These are phyloP conservation scores for Vaccinium darrowii DNA, from an alignment of 148 eudicot genomes.

Conservation along the genomic window DNA sequence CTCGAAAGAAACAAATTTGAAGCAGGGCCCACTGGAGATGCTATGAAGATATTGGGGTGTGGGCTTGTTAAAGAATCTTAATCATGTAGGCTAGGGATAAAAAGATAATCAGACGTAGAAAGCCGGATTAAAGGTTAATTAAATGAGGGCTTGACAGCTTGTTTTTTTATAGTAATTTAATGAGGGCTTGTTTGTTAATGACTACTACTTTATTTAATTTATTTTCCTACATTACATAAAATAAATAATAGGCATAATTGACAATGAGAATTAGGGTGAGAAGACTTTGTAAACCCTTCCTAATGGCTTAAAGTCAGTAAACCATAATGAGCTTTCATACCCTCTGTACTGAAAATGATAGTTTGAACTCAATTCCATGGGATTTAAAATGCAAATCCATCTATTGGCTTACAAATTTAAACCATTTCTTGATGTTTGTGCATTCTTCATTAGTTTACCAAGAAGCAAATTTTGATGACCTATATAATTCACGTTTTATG, in stretches of 20 bases:
- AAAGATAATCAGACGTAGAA: too few species aligned
- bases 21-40: conserved; percentile 16
- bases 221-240: too few species aligned
- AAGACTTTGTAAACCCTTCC: conserved; percentile 71
- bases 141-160: too few species aligned
- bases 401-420: background rate
- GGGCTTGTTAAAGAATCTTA: too few species aligned
- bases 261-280: background rate
- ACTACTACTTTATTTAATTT: too few species aligned
- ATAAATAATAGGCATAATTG: too few species aligned
- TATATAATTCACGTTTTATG: conserved; percentile 64
- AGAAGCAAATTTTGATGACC: conserved; percentile 10
- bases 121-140: too few species aligned
- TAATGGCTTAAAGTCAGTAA: conserved; percentile 88
- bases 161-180: too few species aligned
- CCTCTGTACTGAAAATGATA: background rate
- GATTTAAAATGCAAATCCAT: background rate
- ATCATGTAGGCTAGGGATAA: too few species aligned
- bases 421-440: background rate
- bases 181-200: too few species aligned
- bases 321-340: background rate
- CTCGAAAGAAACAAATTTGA: background rate
- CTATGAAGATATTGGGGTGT: too few species aligned
- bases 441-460: background rate
- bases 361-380: background rate